Percentiles rank a stretch among this genome's conserved stretches.
phyloP scores from a whole-genome alignment of 768 basidiomycete species.

The Suillus plorans region DNA sequence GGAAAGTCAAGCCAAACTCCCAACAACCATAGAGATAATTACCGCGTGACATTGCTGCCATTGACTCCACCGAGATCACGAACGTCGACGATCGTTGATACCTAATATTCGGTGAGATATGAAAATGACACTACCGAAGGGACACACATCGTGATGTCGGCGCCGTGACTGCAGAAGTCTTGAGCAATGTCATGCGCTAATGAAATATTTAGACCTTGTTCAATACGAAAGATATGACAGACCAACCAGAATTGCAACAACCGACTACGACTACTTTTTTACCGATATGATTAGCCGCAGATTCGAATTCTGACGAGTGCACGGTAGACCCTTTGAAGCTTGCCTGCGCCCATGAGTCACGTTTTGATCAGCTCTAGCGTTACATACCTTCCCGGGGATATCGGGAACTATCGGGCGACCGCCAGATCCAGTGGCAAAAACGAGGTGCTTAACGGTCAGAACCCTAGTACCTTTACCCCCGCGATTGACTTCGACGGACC shows the following conservation, averaged over 20 bases:
- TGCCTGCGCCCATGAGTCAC: constrained; percentile 29
- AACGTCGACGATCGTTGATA: constrained; percentile 26
- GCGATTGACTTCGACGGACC: constrained; percentile 44
- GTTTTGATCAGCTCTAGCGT: background rate
- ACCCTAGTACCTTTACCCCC: constrained; percentile 30
- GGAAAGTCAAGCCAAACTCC: background rate
- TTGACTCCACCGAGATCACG: constrained; percentile 16
- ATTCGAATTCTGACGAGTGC: constrained; percentile 54
- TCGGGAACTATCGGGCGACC: constrained; percentile 45
- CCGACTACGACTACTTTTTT: constrained; percentile 72
- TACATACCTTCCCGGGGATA: constrained; percentile 22
- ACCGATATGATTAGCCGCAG: constrained; percentile 48
- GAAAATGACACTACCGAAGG: background rate
- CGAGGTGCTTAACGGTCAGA: constrained; percentile 48
- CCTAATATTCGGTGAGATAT: constrained; percentile 13
- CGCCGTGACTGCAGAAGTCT: constrained; percentile 30
- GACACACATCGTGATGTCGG: constrained; percentile 30
- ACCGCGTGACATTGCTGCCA: constrained; percentile 15
- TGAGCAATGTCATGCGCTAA: constrained; percentile 39
- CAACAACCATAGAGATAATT: background rate
- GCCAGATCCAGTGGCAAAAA: constrained; percentile 56
- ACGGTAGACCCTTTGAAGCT: constrained; percentile 52
- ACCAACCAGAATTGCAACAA: constrained; percentile 60
- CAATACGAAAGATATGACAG: background rate
- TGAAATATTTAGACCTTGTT: background rate